Conservation (phyloP, 352 stramenopile genomes). For the Globisporangium middletonii region DNA sequence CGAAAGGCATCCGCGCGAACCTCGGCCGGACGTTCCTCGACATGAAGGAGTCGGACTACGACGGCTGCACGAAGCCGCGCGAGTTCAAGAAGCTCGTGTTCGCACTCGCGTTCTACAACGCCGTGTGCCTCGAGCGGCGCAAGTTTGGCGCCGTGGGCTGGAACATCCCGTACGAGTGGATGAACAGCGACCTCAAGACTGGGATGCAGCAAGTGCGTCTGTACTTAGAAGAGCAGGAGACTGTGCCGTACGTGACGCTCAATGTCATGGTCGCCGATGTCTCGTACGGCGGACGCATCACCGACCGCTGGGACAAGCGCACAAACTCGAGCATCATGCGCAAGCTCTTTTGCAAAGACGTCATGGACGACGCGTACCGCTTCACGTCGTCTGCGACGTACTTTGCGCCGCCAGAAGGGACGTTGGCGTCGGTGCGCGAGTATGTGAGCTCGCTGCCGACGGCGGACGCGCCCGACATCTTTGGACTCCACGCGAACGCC, state of each 20-base stretch:
- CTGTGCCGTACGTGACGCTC: conserved; percentile 91
- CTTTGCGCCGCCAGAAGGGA: conserved; percentile 66
- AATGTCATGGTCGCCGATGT: conserved; percentile 95
- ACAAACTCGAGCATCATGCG: conserved; percentile 93
- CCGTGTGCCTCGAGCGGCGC: conserved; percentile 89
- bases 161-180: conserved; percentile 96
- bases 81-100: conserved; percentile 92
- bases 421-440: conserved; percentile 52
- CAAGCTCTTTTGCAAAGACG: conserved; percentile 82
- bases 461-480: conserved; percentile 87
- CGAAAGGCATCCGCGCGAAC: conserved; percentile 90
- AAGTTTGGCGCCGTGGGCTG: conserved; percentile 94
- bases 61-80: conserved; percentile 78
- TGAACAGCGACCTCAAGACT: conserved; percentile 94
- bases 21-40: conserved; percentile 90
- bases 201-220: conserved; percentile 89
- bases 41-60: conserved; percentile 88
- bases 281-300: conserved; percentile 93
- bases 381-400: conserved; percentile 80
- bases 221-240: conserved; percentile 92
- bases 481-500: conserved; percentile 91
- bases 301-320: conserved; percentile 92
- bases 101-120: conserved; percentile 93
- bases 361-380: conserved; percentile 86
- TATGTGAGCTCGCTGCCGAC: conserved; percentile 82